Conservation (phyloP, 495 filamentous ascomycete species). For the Staphylotrichum tortipilum region DNA sequence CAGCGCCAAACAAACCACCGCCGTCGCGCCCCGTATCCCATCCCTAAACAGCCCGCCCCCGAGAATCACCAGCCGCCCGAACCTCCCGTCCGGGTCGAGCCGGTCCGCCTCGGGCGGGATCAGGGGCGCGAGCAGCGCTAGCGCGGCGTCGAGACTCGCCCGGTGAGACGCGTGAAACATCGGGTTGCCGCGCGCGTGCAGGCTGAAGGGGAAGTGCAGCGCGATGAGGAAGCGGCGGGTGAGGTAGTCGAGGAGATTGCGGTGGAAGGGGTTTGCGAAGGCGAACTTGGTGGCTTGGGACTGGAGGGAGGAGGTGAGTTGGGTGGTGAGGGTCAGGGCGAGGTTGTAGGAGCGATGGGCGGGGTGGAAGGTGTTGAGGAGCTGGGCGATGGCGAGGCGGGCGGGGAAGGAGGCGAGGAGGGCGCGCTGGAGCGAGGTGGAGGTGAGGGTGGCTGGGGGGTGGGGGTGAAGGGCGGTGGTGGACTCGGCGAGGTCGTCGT, state of each 20-base stretch:
- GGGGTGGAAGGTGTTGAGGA: neutral
- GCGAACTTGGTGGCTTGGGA: neutral
- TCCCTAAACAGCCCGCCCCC: neutral
- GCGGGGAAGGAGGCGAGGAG: conserved; percentile 40
- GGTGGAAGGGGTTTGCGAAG: neutral
- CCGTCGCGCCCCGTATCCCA: neutral
- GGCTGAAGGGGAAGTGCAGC: conserved; percentile 1
- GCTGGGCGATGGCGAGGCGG: conserved; percentile 25
- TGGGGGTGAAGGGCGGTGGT: conserved; percentile 28
- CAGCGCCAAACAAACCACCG: neutral
- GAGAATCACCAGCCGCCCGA: neutral
- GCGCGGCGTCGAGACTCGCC: neutral
- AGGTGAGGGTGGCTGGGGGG: conserved; percentile 33
- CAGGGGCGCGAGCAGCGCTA: no score
- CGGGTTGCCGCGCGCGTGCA: neutral
- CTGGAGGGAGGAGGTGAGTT: neutral
- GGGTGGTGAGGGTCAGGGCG: neutral
- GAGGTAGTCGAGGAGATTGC: neutral
- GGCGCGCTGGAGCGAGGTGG: conserved; percentile 44
- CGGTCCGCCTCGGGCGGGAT: neutral
- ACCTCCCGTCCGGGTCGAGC: neutral
- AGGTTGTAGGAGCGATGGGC: neutral
- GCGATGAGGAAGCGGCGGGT: conserved; percentile 1
- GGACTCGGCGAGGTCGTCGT: conserved; percentile 43
- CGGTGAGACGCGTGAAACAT: neutral